phyloP scores from a whole-genome alignment of 768 basidiomycete species.

The Cystobasidium tubakii region DNA sequence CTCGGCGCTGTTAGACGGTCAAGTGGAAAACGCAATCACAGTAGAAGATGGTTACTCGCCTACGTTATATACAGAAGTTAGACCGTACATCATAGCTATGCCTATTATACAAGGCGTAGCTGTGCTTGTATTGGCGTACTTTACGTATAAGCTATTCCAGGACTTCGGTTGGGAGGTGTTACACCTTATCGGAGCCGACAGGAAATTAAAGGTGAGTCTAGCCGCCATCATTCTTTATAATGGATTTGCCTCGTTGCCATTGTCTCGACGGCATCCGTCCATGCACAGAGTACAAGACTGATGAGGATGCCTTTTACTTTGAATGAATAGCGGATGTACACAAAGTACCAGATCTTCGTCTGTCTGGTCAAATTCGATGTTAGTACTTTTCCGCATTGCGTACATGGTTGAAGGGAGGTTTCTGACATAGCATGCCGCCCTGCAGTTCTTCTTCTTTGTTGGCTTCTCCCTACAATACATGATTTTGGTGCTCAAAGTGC shows the following conservation, averaged over 20 bases:
- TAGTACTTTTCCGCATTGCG: conserved; percentile 9
- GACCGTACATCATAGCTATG: conserved; percentile 34
- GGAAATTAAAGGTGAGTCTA: conserved; percentile 26
- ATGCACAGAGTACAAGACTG: too few species aligned
- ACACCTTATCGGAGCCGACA: conserved; percentile 31
- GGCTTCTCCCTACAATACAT: conserved; percentile 39
- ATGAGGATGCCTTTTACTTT: too few species aligned
- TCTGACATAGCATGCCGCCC: not conserved
- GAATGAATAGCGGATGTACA: conserved; percentile 2
- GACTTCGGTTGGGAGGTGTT: conserved; percentile 39
- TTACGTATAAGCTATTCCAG: conserved; percentile 28
- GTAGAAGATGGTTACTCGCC: conserved; percentile 13
- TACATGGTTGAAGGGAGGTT: not conserved
- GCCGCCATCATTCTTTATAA: not conserved
- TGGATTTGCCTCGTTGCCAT: too few species aligned
- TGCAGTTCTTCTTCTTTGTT: conserved; percentile 41
- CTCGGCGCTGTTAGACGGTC: conserved; percentile 28
- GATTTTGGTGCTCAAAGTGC: conserved; percentile 34
- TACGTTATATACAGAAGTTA: conserved; percentile 16
- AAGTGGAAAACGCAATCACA: conserved; percentile 31
- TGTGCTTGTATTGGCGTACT: conserved; percentile 29
- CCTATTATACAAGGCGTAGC: conserved; percentile 32
- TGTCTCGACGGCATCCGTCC: too few species aligned
- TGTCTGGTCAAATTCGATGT: conserved; percentile 39
- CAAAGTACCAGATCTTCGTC: conserved; percentile 36